These are phyloP conservation scores for Halenospora varia DNA, from an alignment of 495 filamentous ascomycete genomes.

Conservation along the genomic window DNA sequence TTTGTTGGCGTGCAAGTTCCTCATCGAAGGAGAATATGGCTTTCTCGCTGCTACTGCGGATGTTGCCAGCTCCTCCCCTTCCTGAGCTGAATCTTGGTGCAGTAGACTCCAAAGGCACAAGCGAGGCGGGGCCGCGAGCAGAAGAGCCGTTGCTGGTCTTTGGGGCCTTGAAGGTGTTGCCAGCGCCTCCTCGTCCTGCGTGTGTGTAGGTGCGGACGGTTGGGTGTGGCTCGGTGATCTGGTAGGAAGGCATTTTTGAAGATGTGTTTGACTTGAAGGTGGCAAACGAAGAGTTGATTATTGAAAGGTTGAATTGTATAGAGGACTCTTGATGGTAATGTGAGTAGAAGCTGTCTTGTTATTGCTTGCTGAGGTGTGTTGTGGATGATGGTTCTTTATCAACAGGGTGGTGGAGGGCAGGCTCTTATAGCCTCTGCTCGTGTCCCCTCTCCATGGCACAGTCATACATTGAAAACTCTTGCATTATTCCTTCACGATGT, in stretches of 20 bases:
- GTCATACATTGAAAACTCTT: too few species aligned
- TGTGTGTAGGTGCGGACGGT: conserved; percentile 64
- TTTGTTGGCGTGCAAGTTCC: conserved; percentile 65
- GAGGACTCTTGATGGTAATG: too few species aligned
- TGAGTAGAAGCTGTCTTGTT: too few species aligned
- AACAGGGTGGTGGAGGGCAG: too few species aligned
- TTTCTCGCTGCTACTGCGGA: conserved; percentile 59
- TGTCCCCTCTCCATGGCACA: too few species aligned
- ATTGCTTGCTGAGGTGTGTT: too few species aligned
- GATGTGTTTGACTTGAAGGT: too few species aligned
- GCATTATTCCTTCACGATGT: too few species aligned
- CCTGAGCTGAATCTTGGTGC: conserved; percentile 66
- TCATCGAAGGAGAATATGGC: conserved; percentile 89
- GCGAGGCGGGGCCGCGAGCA: conserved; percentile 52
- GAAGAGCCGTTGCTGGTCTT: conserved; percentile 47
- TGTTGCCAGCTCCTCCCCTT: conserved; percentile 88
- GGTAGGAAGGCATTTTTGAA: conserved; percentile 43
- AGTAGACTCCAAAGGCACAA: conserved; percentile 39
- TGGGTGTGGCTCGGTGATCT: conserved; percentile 78
- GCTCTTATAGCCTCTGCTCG: too few species aligned
- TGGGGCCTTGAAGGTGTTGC: conserved; percentile 73
- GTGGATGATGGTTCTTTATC: too few species aligned
- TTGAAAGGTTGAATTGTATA: too few species aligned
- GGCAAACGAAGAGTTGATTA: too few species aligned
- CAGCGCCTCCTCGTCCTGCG: conserved; percentile 82